A percentile compares a stretch with the other conserved stretches of the same genome.
These are phyloP conservation scores for Canavalia gladiata DNA, from an alignment of 306 rosid genomes.

Conservation along the genomic window DNA sequence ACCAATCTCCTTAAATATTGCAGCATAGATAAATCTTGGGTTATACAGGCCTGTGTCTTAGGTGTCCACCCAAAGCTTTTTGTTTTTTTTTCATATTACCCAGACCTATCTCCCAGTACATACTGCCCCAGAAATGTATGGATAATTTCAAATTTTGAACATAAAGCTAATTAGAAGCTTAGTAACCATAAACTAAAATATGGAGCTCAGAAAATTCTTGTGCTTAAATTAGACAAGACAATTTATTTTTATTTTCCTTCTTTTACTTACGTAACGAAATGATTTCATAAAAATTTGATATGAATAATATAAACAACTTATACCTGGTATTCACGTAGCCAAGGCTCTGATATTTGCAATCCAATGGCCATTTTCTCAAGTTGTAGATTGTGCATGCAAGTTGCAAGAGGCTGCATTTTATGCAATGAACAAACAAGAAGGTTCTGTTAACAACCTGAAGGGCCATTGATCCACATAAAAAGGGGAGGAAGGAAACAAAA, in stretches of 20 bases:
- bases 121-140: not conserved
- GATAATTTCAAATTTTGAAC: constrained; percentile 18
- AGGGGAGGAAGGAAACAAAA: not conserved
- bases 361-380: constrained; percentile 87
- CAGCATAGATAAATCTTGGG: too few species aligned
- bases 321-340: constrained; percentile 99
- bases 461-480: not conserved
- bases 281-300: not conserved
- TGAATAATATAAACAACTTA: constrained; percentile 17
- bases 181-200: not conserved
- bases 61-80: too few species aligned
- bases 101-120: not conserved
- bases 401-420: constrained; percentile 82
- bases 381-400: constrained; percentile 93
- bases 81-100: not conserved
- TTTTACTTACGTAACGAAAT: not conserved
- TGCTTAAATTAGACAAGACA: not conserved
- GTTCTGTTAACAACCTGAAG: not conserved
- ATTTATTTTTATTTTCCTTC: not conserved
- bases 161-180: constrained; percentile 4
- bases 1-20: too few species aligned
- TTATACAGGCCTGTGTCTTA: too few species aligned
- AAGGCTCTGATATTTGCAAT: constrained; percentile 95
- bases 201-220: constrained; percentile 3
- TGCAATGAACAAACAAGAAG: constrained; percentile 31